Evolutionary conservation across 208 protist species (phyloP), one percentile per base, ranked within the genome.

Genomic region (Phytomonas sp.): DNA sequence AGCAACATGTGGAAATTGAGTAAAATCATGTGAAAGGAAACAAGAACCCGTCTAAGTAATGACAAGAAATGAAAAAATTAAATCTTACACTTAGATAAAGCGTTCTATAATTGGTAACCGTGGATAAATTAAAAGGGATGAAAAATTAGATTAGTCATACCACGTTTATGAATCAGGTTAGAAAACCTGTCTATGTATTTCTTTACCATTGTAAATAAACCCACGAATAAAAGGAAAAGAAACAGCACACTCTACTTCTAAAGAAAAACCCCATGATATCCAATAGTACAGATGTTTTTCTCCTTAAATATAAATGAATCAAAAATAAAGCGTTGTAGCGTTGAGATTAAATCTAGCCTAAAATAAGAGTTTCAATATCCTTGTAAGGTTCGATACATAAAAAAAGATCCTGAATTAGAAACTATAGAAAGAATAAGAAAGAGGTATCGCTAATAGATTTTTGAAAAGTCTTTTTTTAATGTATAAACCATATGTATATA

Each of bases 101-200:
- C 64, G n/a, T 40, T 69, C 42, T 40, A 40, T 66, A 12, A 56
- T n/a, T 59, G 5, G 32, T 64, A 33, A 61, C 36, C 52, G 45
- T 61, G 34, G 29, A 29, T n/a, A 34, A 1, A 65, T 29, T 32
- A 67, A n/a, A 29, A 59, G 33, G 69, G 31, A 63, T 69, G 66
- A 2, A 68, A 67, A 76, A 79, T 67, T 11, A 56, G 26, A 19
- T 16, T 56, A 26, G 26, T 56, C 8, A 56, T 56, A 56, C 45
- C 45, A 56, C 16, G 45, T 56, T 19, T 56, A 66, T 74, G 64
- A 68, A 72, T 67, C 71, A 69, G 33, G 62, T 12, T 75, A 74
- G 60, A 56, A 59, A 31, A 42, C 60, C 56, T 66, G 33, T 74
- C 74, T 69, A 29, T 78, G 52, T 37, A 19, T 31, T 30, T 60